phyloP scores from a whole-genome alignment of 2,329 filamentous ascomycete genomes.

The Pseudogymnoascus sp. region DNA sequence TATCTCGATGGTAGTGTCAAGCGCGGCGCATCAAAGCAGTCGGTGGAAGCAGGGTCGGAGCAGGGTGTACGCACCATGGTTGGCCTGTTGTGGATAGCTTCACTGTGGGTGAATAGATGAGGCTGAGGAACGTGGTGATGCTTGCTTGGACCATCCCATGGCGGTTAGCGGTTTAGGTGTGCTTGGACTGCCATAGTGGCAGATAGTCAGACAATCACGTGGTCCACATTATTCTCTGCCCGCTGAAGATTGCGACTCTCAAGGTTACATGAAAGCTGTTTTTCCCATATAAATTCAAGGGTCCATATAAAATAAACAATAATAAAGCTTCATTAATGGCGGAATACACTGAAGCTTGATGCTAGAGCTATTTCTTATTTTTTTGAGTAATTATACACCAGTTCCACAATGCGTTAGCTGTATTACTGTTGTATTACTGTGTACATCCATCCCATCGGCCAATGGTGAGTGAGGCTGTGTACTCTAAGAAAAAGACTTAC shows the following conservation, averaged over 20 bases:
- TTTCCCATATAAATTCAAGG: not conserved
- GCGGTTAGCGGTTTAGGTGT: not conserved
- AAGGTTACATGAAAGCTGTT: not conserved
- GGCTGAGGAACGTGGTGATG: slow-evolving; percentile 1
- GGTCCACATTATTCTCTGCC: not conserved
- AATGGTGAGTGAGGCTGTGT: slow-evolving; percentile 4
- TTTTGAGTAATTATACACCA: not conserved
- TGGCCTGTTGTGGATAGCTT: slow-evolving; percentile 6
- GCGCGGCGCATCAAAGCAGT: not conserved
- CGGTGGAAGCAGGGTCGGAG: not conserved
- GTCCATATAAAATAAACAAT: not conserved
- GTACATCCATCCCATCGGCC: not conserved
- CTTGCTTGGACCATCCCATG: slow-evolving; percentile 1
- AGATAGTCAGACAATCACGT: not conserved
- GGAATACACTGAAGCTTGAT: not conserved
- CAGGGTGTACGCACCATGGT: slow-evolving; percentile 1
- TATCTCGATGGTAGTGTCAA: not conserved
- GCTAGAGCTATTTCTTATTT: not conserved
- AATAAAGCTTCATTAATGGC: not conserved
- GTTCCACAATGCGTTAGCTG: not conserved
- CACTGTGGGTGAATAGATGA: not conserved
- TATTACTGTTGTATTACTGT: not conserved
- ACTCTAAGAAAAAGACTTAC: not conserved
- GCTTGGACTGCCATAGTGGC: not conserved
- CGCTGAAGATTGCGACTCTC: not conserved